Base-by-base conservation (phyloP, 805 yeast genomes). In the Ogataea henricii region DNA sequence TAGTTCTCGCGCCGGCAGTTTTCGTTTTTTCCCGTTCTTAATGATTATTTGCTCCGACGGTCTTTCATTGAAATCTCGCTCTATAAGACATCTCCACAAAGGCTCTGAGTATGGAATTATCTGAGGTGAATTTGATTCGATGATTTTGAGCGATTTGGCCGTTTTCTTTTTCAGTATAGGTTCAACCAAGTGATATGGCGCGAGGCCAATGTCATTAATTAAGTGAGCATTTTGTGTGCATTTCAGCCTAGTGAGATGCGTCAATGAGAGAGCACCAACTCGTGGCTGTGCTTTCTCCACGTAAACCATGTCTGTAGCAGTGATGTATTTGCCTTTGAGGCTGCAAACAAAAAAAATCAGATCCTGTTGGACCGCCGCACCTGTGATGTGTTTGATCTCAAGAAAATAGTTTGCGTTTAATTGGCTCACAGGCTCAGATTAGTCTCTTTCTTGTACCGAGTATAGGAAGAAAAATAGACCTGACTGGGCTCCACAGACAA, bases 31-130 rank as follows among this genome's bases (percentile, higher is more conserved):
- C 14, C 61, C 63, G 26, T 49, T 48, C 39, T 53, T 50, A 13
- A 54, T 43, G 14, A 40, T 41, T 21, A 44, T 25, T 35, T 47
- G 55, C 9, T 49, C 56, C 2, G 47, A 14, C 13, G 81, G 79
- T 29, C 81, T 58, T 40, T 71, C 72, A 2, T 76, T 70, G 51
- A 79, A 79, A 55, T 78, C 83, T 46, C 73, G 68, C 33, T 64
- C 63, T 1, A 79, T 62, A 18, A 79, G 59, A n/a, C 49, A 46
- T 33, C 56, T 59, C 84, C 84, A 79, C 27, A 79, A 52, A 5
- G 63, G 65, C 51, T 78, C 82, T 3, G 76, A 64, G 35, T 68
- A 60, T 1, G 73, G 70, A 6, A 59, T 59, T 1, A 79, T 54
- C 20, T 68, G 76, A 4, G 78, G 76, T 36, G 79, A 74, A 39